phyloP scores from a whole-genome alignment of 2,329 filamentous ascomycete genomes.

The Shiraia bambusicola region DNA sequence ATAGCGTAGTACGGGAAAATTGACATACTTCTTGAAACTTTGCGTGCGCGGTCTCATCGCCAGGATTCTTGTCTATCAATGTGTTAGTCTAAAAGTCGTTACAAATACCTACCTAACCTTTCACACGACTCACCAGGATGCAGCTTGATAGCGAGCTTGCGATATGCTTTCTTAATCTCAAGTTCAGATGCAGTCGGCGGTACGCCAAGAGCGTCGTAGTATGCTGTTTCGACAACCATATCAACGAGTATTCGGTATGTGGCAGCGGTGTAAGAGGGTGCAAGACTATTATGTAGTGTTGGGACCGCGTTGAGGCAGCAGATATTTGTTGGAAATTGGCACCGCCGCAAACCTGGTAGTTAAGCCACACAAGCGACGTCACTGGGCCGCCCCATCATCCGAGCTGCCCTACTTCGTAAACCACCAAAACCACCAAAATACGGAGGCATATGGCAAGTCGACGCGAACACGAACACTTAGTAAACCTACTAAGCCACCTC shows the following conservation, averaged over 20 bases:
- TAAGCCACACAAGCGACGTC: constrained; percentile 19
- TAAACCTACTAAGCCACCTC: not conserved
- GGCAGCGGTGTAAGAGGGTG: constrained; percentile 9
- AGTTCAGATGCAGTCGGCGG: constrained; percentile 81
- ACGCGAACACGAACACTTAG: too few relatives aligned
- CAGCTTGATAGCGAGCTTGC: constrained; percentile 86
- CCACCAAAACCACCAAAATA: not conserved
- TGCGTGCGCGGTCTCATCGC: constrained; percentile 88
- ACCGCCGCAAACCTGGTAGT: constrained; percentile 18
- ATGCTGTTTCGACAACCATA: constrained; percentile 86
- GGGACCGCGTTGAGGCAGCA: constrained; percentile 19
- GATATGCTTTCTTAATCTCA: constrained; percentile 96
- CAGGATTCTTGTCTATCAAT: constrained; percentile 86
- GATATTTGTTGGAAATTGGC: constrained; percentile 14
- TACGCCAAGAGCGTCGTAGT: constrained; percentile 86
- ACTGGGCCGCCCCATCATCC: constrained; percentile 7
- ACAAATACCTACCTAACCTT: constrained; percentile 22
- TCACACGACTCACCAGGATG: constrained; percentile 67
- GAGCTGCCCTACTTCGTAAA: not conserved
- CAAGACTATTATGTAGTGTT: constrained; percentile 8
- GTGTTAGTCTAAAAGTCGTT: constrained; percentile 8
- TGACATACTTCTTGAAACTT: constrained; percentile 81
- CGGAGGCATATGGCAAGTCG: constrained; percentile 1
- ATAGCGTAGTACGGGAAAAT: constrained; percentile 1
- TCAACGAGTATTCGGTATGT: constrained; percentile 7